Evolutionary conservation across 2,329 filamentous ascomycete genomes (phyloP).

Genomic region (Colletotrichum caudatum): DNA sequence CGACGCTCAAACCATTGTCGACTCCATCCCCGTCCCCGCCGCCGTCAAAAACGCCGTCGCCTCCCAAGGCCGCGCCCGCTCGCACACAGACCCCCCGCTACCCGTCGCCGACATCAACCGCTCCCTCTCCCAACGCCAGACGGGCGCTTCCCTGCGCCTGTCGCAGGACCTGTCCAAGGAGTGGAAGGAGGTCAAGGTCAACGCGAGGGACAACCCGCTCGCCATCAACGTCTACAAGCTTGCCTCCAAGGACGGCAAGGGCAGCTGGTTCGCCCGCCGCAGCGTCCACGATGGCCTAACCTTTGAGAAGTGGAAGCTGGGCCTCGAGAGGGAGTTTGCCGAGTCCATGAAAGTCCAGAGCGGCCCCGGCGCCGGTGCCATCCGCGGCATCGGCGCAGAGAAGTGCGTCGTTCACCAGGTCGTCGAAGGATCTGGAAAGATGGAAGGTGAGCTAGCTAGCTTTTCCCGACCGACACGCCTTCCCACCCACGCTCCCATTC

Average conservation of each 20-base stretch:
- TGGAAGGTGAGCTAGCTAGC: slow-evolving; percentile 65
- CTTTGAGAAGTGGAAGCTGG: slow-evolving; percentile 82
- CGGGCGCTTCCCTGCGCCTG: slow-evolving; percentile 60
- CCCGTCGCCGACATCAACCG: slow-evolving; percentile 64
- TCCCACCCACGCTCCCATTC: slow-evolving; percentile 25
- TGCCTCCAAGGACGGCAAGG: slow-evolving; percentile 81
- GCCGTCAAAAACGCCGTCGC: slow-evolving; percentile 53
- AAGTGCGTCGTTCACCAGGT: slow-evolving; percentile 74
- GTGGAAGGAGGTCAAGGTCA: slow-evolving; percentile 88
- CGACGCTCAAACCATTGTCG: slow-evolving; percentile 77
- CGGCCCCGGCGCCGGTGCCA: slow-evolving; percentile 77
- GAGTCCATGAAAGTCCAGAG: slow-evolving; percentile 80
- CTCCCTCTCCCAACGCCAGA: slow-evolving; percentile 54
- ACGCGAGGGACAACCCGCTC: slow-evolving; percentile 78
- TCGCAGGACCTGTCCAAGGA: slow-evolving; percentile 75
- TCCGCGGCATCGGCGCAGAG: slow-evolving; percentile 89
- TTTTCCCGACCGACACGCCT: neutral
- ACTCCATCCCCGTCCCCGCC: slow-evolving; percentile 75
- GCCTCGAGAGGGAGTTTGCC: slow-evolving; percentile 82
- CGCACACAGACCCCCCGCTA: slow-evolving; percentile 67
- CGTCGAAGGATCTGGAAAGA: slow-evolving; percentile 68
- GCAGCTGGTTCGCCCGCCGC: slow-evolving; percentile 88
- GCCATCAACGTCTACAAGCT: slow-evolving; percentile 85
- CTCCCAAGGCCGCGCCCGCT: slow-evolving; percentile 62
- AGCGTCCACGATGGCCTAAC: slow-evolving; percentile 84